Base-by-base conservation (phyloP, 345 rosid species). In the Lepidium africanum region DNA sequence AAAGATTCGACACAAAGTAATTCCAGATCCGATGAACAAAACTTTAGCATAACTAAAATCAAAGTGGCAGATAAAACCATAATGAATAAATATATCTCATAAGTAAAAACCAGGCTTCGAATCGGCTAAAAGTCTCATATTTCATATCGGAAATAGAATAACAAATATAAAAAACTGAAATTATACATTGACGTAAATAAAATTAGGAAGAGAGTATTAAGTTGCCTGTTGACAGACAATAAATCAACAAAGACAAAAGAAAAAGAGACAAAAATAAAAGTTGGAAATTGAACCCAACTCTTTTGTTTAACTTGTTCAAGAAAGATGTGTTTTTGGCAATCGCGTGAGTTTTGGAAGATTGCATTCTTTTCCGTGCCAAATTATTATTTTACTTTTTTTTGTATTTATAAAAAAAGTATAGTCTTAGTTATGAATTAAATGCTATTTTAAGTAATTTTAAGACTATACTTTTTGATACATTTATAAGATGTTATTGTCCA, bases 251-350 rank as follows among this genome's bases (percentile, higher is more conserved):
- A 56, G 76, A 55, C 76, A 64, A 48, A 64, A 19, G 39, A 25
- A 47, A 48, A 63, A 36, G 14, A 47, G 49, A 55, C 36, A 64
- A 65, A 30, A 9, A 65, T 49, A 58, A 65, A 50, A 38, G 40
- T 73, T 58, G 77, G 77, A 65, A 73, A 5, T 73, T 58, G 77
- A 59, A 73, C 67, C 60, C 21, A 32, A 49, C 71, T 25, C 72
- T 73, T 51, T 65, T 56, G 27, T 27, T 25, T 41, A 35, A n/a
- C 71, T 58, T 58, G 12, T 49, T 65, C 77, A 25, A 49, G 66
- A 65, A 57, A 57, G 66, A 73, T 57, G 71, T 65, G 52, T 32
- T 65, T 73, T 58, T 55, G 64, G 65, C 51, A 38, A 55, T 63
- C 27, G 70, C 59, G 43, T 56, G 5, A 37, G 47, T 13, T 54